These are phyloP conservation scores for Calcarisporium arbuscula DNA, from an alignment of 2,329 filamentous ascomycete species.

Conservation along the genomic window DNA sequence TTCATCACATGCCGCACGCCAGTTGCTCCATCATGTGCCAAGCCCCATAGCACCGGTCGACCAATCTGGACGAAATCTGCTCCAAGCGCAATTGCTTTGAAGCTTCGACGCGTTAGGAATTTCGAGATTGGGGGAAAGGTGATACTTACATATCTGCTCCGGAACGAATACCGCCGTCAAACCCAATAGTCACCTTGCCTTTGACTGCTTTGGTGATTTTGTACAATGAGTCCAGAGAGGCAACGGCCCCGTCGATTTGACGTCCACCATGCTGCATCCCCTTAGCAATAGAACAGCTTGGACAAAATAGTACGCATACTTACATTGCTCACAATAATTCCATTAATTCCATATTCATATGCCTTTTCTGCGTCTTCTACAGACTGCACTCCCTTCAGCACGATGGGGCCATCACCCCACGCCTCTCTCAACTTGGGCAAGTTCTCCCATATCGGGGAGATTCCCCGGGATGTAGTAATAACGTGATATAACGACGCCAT, in stretches of 20 bases:
- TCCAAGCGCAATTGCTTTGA: constrained; percentile 52
- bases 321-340: too few relatives aligned
- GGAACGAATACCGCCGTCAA: too few relatives aligned
- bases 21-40: constrained; percentile 7
- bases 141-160: too few relatives aligned
- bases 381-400: constrained; percentile 57
- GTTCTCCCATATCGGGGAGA: constrained; percentile 55
- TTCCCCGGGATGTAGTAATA: constrained; percentile 61
- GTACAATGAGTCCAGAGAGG: constrained; percentile 45
- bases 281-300: constrained; percentile 4
- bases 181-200: constrained; percentile 5
- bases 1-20: constrained; percentile 7
- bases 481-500: too few relatives aligned
- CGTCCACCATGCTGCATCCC: constrained; percentile 58
- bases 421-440: constrained; percentile 53
- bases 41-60: constrained; percentile 43
- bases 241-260: constrained; percentile 37
- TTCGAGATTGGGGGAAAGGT: too few relatives aligned
- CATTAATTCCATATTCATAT: too few relatives aligned
- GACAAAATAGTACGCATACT: too few relatives aligned
- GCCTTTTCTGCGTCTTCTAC: constrained; percentile 50
- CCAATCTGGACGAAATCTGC: constrained; percentile 54
- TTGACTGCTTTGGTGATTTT: constrained; percentile 34
- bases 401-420: constrained; percentile 56
- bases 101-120: too few relatives aligned